Base-by-base conservation (phyloP, 306 rosid genomes). In the Biancaea sappan region DNA sequence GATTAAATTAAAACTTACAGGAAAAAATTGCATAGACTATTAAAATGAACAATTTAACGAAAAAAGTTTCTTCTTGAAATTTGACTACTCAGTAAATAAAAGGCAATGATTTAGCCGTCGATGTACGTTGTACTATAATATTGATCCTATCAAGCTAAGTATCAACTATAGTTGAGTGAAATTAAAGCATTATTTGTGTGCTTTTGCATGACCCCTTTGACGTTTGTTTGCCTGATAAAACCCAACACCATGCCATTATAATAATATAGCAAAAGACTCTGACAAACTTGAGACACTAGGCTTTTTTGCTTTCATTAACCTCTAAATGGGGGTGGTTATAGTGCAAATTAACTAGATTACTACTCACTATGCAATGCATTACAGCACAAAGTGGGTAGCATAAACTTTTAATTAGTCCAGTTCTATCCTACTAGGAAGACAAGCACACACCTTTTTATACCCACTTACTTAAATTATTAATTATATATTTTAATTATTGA, bases 311-410 rank as follows among this genome's bases (percentile, higher is more conserved):
- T 74, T 69, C 58, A 61, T 53, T 56, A 72, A 63, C 75, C 60
- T 47, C 68, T 64, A 59, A 79, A 74, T 38, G 59, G 40, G 69
- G 51, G 58, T 77, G 29, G 59, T 67, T 64, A 29, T 79, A 34
- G 64, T 57, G 79, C 73, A 61, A 71, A 75, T 66, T 51, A 65
- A 75, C 73, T 72, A 64, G 44, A 53, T 18, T 43, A 6, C 28
- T 43, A 43, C 16, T 65, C 71, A 50, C n/a, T n/a, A n/a, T 66
- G 35, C n/a, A 69, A 65, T 75, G 73, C 59, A 43, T 76, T 77
- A 73, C 82, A 72, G 76, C 82, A 66, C 60, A 67, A 79, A 79
- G 69, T 71, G 37, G 43, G 81, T 18, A 79, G 60, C 75, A 79
- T 54, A 62, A 68, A 44, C 80, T 51, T 62, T 67, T 54, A 67